Evolutionary conservation across 2,329 filamentous ascomycete genomes (phyloP).

Genomic region (Diplocarpon mali): DNA sequence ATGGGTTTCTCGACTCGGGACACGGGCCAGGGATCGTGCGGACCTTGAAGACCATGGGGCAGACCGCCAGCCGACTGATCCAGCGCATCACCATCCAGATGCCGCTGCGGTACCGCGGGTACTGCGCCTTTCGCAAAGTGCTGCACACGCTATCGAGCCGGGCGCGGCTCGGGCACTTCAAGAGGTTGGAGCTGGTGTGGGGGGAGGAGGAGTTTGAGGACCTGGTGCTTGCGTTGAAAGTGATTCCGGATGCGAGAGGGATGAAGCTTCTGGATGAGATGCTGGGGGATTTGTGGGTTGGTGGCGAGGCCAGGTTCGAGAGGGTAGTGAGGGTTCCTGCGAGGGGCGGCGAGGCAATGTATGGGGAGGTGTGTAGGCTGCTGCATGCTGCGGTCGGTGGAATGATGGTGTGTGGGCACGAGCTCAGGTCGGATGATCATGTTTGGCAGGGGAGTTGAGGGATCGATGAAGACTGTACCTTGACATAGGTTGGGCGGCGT

Average conservation of each 20-base stretch:
- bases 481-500: no score
- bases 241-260: background rate
- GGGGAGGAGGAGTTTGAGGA: background rate
- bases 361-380: conserved; percentile 1
- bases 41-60: conserved; percentile 14
- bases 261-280: conserved; percentile 1
- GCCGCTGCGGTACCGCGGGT: background rate
- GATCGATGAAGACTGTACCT: no score
- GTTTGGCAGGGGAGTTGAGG: background rate
- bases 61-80: conserved; percentile 6
- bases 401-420: conserved; percentile 8
- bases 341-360: background rate
- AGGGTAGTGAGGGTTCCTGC: conserved; percentile 8
- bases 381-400: conserved; percentile 13
- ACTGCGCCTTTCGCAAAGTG: conserved; percentile 2
- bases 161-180: conserved; percentile 8
- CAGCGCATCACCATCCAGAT: conserved; percentile 4
- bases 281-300: conserved; percentile 3
- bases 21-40: background rate
- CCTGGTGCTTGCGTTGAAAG: background rate
- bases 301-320: conserved; percentile 5
- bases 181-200: conserved; percentile 8
- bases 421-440: conserved; percentile 6
- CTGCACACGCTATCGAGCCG: conserved; percentile 7
- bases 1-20: background rate